Conservation (phyloP, 2,329 filamentous ascomycete species). For the Escovopsis sp. region DNA sequence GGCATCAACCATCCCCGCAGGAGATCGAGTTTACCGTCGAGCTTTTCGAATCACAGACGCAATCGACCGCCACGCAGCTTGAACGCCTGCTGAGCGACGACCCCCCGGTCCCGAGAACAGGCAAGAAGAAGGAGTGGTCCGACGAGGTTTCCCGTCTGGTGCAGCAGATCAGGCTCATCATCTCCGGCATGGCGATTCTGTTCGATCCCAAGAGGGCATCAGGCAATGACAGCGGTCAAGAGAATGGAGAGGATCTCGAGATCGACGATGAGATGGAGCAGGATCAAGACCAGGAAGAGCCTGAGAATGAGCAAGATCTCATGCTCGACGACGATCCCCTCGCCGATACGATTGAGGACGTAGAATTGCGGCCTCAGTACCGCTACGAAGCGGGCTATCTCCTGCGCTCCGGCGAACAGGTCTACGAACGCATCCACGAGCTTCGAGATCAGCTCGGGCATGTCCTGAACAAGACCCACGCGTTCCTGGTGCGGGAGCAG, state of each 20-base stretch:
- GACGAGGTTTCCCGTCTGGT: constrained; percentile 88
- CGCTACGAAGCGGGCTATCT: constrained; percentile 80
- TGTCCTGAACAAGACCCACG: constrained; percentile 69
- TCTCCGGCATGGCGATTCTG: constrained; percentile 76
- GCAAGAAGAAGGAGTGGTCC: constrained; percentile 97
- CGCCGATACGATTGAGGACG: constrained; percentile 56
- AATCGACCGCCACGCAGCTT: constrained; percentile 59
- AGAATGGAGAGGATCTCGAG: constrained; percentile 23
- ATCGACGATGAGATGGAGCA: constrained; percentile 36
- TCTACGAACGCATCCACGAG: constrained; percentile 64
- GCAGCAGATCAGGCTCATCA: constrained; percentile 72
- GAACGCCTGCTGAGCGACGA: constrained; percentile 66
- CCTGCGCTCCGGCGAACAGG: constrained; percentile 35
- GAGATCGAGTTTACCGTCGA: constrained; percentile 84
- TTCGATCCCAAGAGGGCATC: constrained; percentile 70
- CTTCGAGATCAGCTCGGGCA: constrained; percentile 68
- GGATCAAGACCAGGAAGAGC: constrained; percentile 18
- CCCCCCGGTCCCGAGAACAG: constrained; percentile 73
- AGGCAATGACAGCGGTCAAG: constrained; percentile 27
- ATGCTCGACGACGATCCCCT: constrained; percentile 35
- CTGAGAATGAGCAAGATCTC: constrained; percentile 3
- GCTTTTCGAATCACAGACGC: constrained; percentile 72
- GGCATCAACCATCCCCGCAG: constrained; percentile 69
- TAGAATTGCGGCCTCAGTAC: constrained; percentile 73
- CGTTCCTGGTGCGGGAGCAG: constrained; percentile 67